A percentile compares a stretch with the other conserved stretches of the same genome.
Conservation (phyloP, 805 yeast species). For the Sporopachydermia lactativora region DNA sequence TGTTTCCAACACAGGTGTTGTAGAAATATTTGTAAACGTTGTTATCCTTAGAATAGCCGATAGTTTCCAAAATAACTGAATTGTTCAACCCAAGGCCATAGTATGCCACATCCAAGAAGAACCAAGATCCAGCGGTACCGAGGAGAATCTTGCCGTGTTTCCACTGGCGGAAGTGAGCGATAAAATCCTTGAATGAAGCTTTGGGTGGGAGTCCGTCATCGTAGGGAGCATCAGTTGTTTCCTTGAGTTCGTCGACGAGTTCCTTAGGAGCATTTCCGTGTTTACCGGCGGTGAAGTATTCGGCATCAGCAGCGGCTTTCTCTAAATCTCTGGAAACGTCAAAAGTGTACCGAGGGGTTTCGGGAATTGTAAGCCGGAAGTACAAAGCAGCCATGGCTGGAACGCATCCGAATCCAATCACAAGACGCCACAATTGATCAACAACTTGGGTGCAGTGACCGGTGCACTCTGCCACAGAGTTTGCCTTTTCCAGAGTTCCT, state of each 20-base stretch:
- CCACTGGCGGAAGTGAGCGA: conserved; percentile 69
- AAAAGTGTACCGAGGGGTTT: conserved; percentile 77
- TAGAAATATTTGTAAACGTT: conserved; percentile 60
- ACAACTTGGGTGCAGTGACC: conserved; percentile 58
- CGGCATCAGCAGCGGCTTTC: conserved; percentile 41
- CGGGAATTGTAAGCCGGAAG: conserved; percentile 81
- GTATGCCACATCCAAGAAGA: conserved; percentile 78
- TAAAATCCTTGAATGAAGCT: conserved; percentile 69
- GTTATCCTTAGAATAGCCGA: conserved; percentile 64
- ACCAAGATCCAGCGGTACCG: conserved; percentile 91
- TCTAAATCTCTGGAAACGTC: conserved; percentile 52
- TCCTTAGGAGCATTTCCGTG: conserved; percentile 34
- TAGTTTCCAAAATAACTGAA: conserved; percentile 63
- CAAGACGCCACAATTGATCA: conserved; percentile 91
- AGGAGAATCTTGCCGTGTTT: conserved; percentile 68
- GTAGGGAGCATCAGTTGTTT: conserved; percentile 14
- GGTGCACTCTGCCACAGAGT: conserved; percentile 45
- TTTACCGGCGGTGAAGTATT: conserved; percentile 34
- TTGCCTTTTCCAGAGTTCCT: conserved; percentile 37
- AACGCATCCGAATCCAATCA: conserved; percentile 80
- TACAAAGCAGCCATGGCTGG: conserved; percentile 77
- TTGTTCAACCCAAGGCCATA: conserved; percentile 82
- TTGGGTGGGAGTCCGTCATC: conserved; percentile 42
- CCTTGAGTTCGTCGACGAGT: conserved; percentile 28
- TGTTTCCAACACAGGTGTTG: conserved; percentile 81